phyloP scores from a whole-genome alignment of 257 asterid genomes.

The Jacaranda mimosifolia region DNA sequence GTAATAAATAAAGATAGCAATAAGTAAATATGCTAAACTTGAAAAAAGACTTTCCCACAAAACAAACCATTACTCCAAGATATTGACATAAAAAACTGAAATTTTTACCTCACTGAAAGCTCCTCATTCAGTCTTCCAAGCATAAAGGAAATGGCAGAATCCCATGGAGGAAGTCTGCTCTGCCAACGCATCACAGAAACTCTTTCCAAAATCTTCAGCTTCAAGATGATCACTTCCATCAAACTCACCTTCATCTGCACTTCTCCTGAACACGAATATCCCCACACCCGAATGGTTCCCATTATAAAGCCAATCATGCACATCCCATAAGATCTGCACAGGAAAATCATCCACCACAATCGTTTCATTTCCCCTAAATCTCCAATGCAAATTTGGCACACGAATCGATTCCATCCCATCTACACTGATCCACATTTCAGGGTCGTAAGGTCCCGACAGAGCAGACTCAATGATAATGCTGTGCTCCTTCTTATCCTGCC shows the following conservation, averaged over 20 bases:
- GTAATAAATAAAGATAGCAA: background rate
- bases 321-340: conserved; percentile 86
- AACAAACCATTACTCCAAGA: background rate
- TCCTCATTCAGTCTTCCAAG: conserved; percentile 68
- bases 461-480: conserved; percentile 66
- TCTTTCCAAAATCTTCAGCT: conserved; percentile 23
- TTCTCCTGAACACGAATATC: conserved; percentile 70
- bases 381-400: conserved; percentile 81
- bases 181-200: conserved; percentile 31
- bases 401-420: conserved; percentile 72
- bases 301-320: conserved; percentile 81
- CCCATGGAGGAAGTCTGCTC: conserved; percentile 42
- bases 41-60: background rate
- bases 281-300: conserved; percentile 58
- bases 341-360: conserved; percentile 62
- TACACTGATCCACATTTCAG: conserved; percentile 88
- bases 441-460: conserved; percentile 59
- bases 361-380: conserved; percentile 87
- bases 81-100: background rate
- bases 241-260: conserved; percentile 31
- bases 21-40: background rate
- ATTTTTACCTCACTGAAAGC: background rate
- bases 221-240: conserved; percentile 24
- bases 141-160: conserved; percentile 82
- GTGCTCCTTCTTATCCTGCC: conserved; percentile 70